Percentiles rank a stretch among this genome's conserved stretches.
Conservation (phyloP, 176 grass and related monocot genomes). For the Eremochloa ophiuroides region DNA sequence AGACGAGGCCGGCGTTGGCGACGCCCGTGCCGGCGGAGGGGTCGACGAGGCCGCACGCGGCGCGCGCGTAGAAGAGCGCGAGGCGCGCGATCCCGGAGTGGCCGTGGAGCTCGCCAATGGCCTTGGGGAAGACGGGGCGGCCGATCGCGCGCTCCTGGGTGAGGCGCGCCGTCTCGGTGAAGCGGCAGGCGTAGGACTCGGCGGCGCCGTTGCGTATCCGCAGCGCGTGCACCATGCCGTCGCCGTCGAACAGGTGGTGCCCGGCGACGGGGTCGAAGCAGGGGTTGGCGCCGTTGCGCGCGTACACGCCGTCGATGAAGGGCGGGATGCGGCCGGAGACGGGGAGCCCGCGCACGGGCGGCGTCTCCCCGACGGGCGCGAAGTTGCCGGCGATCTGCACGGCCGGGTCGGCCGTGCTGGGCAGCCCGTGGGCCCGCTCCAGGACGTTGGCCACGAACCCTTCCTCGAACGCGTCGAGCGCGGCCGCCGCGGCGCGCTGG, state of each 20-base stretch:
- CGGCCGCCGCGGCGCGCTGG: conserved; percentile 51
- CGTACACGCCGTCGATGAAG: conserved; percentile 75
- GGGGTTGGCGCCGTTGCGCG: conserved; percentile 90
- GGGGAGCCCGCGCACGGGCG: conserved; percentile 31
- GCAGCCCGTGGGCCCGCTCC: conserved; percentile 58
- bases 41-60: conserved; percentile 69
- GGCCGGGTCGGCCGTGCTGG: conserved; percentile 60
- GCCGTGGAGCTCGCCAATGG: conserved; percentile 90
- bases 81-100: conserved; percentile 87
- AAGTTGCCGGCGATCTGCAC: conserved; percentile 92
- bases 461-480: conserved; percentile 71
- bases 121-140: conserved; percentile 71
- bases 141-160: conserved; percentile 65
- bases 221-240: conserved; percentile 89
- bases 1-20: conserved; percentile 81
- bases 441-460: conserved; percentile 54
- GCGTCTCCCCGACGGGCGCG: conserved; percentile 56
- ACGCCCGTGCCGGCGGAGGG: conserved; percentile 61
- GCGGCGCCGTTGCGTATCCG: conserved; percentile 55
- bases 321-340: conserved; percentile 62
- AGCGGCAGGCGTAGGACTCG: conserved; percentile 69
- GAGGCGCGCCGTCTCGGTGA: conserved; percentile 64
- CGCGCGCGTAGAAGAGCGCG: conserved; percentile 69
- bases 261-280: conserved; percentile 74
- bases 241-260: conserved; percentile 94